Evolutionary conservation across 179 eudicot genomes (phyloP), one percentile per base, ranked within the genome.

Genomic region (Camellia oleifera): DNA sequence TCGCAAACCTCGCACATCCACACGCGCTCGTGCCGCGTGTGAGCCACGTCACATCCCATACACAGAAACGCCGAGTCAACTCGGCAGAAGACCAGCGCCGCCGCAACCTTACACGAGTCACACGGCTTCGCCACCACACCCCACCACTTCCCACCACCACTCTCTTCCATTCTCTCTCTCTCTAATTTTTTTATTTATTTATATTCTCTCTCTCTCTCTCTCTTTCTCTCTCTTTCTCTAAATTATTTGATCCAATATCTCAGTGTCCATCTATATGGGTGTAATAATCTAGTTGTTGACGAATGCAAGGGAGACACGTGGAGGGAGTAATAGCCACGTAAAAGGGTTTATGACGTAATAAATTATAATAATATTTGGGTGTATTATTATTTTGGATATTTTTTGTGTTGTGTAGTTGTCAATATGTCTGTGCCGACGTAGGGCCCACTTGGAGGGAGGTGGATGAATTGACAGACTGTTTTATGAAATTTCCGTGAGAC

Each of bases 1-100:
- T 91, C 92, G 42, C 97, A 91, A 0, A 89, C 92, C 75, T 90
- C 95, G 63, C 97, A 91, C 75, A 91, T 76, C 97, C 95, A 91
- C 10, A 91, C 93, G 7, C 92, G 91, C 81, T 83, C 91, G 82
- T 93, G 93, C 5, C 80, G 73, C 9, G 81, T 15, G 61, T 89
- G 97, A 20, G 86, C 6, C 7, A 84, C 13, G 77, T 91, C 94
- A 53, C 97, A 92, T 0, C 81, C 23, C 60, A 91, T 87, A 80
- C 97, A 92, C 40, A 91, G 17, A 74, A 84, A 92, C 0, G 87
- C 85, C 0, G 92, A 78, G 74, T 92, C 88, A 0, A 66, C 67
- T 5, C 82, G 77, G 88, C 97, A 92, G 76, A 82, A 91, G 1
- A 92, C 81, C 44, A 87, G 60, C 53, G 93, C 89, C 13, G 87